Conservation (phyloP, 768 basidiomycete species). For the Cystofilobasidium bisporidii region DNA sequence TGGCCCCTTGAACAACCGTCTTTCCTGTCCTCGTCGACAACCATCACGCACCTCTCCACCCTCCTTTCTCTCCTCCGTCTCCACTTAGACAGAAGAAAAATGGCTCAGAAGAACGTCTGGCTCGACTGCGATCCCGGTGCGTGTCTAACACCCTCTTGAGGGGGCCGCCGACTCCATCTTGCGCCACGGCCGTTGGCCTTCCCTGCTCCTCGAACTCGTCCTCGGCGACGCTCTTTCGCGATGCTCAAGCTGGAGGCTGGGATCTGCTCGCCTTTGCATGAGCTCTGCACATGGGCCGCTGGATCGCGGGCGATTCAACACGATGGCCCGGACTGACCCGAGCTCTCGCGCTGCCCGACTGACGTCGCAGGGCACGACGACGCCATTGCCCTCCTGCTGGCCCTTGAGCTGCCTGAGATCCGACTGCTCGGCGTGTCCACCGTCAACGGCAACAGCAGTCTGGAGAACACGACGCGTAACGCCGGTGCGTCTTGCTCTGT, state of each 20-base stretch:
- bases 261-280: not conserved
- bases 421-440: constrained; percentile 73
- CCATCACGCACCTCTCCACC: not conserved
- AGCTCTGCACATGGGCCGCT: not conserved
- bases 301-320: not conserved
- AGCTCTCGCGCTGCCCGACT: constrained; percentile 2
- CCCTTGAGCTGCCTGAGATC: constrained; percentile 53
- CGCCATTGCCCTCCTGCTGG: constrained; percentile 61
- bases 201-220: too few relatives aligned
- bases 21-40: not conserved
- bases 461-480: constrained; percentile 56
- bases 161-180: too few relatives aligned
- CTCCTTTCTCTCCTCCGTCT: not conserved
- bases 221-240: too few relatives aligned
- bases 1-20: too few relatives aligned
- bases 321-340: too few relatives aligned
- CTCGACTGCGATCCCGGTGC: constrained; percentile 15
- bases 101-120: constrained; percentile 14
- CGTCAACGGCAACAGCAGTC: constrained; percentile 67
- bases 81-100: not conserved
- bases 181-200: too few relatives aligned
- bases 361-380: constrained; percentile 79
- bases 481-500: constrained; percentile 49
- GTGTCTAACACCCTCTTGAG: too few relatives aligned
- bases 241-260: too few relatives aligned